These are phyloP conservation scores for Mortierella hygrophila DNA, from an alignment of 192 early-diverging fungal genomes.

Conservation along the genomic window DNA sequence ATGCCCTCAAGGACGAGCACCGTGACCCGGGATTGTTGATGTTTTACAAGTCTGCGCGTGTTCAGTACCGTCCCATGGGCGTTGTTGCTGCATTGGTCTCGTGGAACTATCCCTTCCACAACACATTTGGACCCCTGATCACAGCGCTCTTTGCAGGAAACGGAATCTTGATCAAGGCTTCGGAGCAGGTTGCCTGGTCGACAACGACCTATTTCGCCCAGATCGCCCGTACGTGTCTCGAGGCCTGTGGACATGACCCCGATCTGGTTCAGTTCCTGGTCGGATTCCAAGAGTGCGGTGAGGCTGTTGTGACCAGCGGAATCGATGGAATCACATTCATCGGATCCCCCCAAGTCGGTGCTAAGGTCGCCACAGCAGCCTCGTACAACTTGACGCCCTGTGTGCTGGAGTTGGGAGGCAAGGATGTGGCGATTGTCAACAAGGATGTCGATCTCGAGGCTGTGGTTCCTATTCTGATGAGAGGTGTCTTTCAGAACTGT, in stretches of 20 bases:
- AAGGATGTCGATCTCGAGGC: conserved; percentile 78
- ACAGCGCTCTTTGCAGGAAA: conserved; percentile 89
- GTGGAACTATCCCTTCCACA: conserved; percentile 93
- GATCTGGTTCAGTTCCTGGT: conserved; percentile 84
- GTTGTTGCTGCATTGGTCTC: conserved; percentile 85
- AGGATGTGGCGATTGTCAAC: conserved; percentile 88
- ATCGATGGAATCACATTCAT: conserved; percentile 89
- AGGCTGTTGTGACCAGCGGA: conserved; percentile 73
- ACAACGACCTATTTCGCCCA: conserved; percentile 71
- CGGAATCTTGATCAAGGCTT: conserved; percentile 86
- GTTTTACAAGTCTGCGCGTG: conserved; percentile 80
- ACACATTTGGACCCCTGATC: conserved; percentile 83
- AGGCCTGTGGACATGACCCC: conserved; percentile 78
- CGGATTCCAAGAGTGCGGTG: conserved; percentile 87
- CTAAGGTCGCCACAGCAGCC: conserved; percentile 80
- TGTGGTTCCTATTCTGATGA: conserved; percentile 80
- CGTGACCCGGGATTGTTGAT: conserved; percentile 78
- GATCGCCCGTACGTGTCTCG: conserved; percentile 75
- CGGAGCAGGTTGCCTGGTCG: conserved; percentile 90
- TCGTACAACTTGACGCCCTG: conserved; percentile 81
- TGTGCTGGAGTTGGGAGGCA: conserved; percentile 92
- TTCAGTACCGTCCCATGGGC: conserved; percentile 86
- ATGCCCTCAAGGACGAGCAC: conserved; percentile 72
- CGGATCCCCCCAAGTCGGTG: conserved; percentile 87
- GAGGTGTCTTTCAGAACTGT: conserved; percentile 88